Evolutionary conservation across 306 rosid species (phyloP).

Genomic region (Lablab purpureus): DNA sequence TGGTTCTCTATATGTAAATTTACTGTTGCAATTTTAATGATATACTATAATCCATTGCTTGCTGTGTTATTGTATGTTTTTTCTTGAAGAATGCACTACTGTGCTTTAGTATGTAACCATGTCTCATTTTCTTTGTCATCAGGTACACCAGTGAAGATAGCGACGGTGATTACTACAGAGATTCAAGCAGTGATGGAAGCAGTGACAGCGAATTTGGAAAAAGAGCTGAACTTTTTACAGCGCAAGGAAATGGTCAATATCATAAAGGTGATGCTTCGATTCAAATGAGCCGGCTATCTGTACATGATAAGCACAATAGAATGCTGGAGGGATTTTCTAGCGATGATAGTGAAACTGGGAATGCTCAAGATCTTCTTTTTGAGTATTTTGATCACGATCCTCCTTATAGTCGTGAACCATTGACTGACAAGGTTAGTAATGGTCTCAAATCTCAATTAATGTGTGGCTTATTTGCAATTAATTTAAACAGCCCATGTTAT

Average conservation of each 20-base stretch:
- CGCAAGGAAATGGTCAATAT: conserved; percentile 51
- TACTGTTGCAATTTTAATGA: neutral
- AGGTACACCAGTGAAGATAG: conserved; percentile 71
- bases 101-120: conserved; percentile 23
- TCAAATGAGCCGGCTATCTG: conserved; percentile 56
- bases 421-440: conserved; percentile 78
- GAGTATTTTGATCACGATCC: conserved; percentile 80
- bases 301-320: conserved; percentile 50
- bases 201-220: conserved; percentile 74
- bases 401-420: conserved; percentile 88
- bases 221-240: conserved; percentile 37
- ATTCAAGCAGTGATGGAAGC: conserved; percentile 89
- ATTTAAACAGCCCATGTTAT: conserved; percentile 41
- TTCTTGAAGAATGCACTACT: conserved; percentile 3
- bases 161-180: conserved; percentile 67
- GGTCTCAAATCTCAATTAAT: conserved; percentile 41
- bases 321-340: conserved; percentile 70
- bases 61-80: conserved; percentile 3
- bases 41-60: neutral
- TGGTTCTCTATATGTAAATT: neutral
- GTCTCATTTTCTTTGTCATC: conserved; percentile 42
- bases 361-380: conserved; percentile 63
- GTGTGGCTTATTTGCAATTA: conserved; percentile 29
- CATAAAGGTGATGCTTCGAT: conserved; percentile 42
- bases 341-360: conserved; percentile 73